Conservation (phyloP, 2,329 filamentous ascomycete genomes). For the Aspergillus uvarum region DNA sequence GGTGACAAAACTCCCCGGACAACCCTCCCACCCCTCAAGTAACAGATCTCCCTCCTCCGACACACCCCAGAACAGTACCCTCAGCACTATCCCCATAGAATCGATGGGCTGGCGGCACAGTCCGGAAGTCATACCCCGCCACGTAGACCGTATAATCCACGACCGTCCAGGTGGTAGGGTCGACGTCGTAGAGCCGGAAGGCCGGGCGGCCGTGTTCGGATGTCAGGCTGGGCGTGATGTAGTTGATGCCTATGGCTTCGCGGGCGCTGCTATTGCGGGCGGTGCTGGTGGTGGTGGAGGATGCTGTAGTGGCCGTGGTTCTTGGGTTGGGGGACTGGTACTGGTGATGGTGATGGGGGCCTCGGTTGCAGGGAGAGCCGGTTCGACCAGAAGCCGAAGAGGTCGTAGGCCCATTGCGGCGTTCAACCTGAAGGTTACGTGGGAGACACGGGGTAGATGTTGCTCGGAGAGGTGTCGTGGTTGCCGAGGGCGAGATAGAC, state of each 20-base stretch:
- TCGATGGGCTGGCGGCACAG: no score
- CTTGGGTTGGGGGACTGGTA: no score
- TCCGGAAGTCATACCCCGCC: background rate
- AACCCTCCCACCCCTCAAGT: background rate
- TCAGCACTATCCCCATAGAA: background rate
- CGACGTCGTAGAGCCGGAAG: slow-evolving; percentile 60
- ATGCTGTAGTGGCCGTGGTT: background rate
- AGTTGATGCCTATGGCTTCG: slow-evolving; percentile 41
- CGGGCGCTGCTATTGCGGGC: background rate
- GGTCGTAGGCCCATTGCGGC: slow-evolving; percentile 56
- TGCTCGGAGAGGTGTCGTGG: slow-evolving; percentile 57
- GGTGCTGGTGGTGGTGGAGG: background rate
- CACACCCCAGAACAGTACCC: slow-evolving; percentile 46
- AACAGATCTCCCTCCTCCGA: slow-evolving; percentile 50
- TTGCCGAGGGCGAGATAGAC: slow-evolving; percentile 59
- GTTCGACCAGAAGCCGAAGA: slow-evolving; percentile 50
- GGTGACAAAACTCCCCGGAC: no score
- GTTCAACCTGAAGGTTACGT: slow-evolving; percentile 38
- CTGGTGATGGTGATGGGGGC: background rate
- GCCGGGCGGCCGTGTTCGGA: slow-evolving; percentile 57
- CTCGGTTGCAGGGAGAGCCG: background rate
- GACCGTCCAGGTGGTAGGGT: background rate
- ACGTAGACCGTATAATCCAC: background rate
- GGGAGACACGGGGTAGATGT: slow-evolving; percentile 48
- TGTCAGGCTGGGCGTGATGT: slow-evolving; percentile 56